These are phyloP conservation scores for Nannizziopsis arthrosporioides DNA, from an alignment of 2,329 filamentous ascomycete genomes.

Conservation along the genomic window DNA sequence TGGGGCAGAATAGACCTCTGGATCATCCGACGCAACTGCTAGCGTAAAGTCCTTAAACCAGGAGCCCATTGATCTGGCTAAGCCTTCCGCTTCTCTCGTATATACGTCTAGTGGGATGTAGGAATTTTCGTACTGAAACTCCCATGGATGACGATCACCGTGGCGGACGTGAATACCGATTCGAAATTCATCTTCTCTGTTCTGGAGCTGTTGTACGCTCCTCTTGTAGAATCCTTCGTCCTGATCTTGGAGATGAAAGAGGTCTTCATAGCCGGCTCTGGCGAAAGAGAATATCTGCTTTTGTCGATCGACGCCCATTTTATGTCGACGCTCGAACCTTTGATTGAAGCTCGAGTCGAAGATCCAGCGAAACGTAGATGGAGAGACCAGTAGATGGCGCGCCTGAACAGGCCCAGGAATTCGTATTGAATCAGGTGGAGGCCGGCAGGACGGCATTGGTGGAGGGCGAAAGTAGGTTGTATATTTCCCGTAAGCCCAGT, in stretches of 20 bases:
- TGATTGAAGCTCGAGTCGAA: conserved; percentile 51
- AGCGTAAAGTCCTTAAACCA: conserved; percentile 20
- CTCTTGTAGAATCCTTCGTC: conserved; percentile 54
- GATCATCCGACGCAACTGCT: conserved; percentile 64
- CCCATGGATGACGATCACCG: conserved; percentile 65
- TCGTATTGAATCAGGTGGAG: conserved; percentile 63
- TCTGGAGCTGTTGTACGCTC: conserved; percentile 47
- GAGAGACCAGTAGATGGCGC: conserved; percentile 61
- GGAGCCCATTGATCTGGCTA: conserved; percentile 40
- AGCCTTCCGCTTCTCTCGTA: conserved; percentile 45
- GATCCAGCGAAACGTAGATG: conserved; percentile 52
- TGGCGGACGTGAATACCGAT: conserved; percentile 70
- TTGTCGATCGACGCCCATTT: conserved; percentile 42
- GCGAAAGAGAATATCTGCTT: conserved; percentile 57
- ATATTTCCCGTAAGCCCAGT: conserved; percentile 72
- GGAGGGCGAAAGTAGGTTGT: conserved; percentile 58
- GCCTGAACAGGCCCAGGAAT: conserved; percentile 68
- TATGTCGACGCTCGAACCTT: conserved; percentile 40
- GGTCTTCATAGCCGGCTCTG: conserved; percentile 56
- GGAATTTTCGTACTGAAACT: conserved; percentile 62
- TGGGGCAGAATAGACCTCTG: conserved; percentile 55
- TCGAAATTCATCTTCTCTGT: conserved; percentile 40
- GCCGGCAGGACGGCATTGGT: conserved; percentile 53
- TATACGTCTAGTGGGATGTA: conserved; percentile 68
- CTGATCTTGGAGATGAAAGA: conserved; percentile 57